phyloP scores from a whole-genome alignment of 2,329 filamentous ascomycete genomes.

The Paramyrothecium roridum region DNA sequence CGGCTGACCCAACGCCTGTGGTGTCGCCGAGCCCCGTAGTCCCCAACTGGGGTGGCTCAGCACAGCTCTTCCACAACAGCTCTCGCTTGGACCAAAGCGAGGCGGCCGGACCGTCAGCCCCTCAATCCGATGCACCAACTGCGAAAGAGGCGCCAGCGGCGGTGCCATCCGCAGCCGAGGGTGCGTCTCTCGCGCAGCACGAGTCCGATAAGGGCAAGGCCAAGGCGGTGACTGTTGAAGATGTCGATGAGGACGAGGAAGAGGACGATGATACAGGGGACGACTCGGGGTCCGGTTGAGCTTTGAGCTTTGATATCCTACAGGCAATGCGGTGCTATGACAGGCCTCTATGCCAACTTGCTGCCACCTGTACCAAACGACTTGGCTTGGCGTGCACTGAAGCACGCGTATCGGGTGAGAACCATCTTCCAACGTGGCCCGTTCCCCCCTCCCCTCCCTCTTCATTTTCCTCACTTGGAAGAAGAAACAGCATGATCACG shows the following conservation, averaged over 20 bases:
- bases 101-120: slow-evolving; percentile 8
- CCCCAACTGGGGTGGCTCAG: slow-evolving; percentile 49
- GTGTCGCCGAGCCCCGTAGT: slow-evolving; percentile 45
- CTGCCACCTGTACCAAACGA: no score
- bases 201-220: slow-evolving; percentile 36
- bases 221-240: slow-evolving; percentile 44
- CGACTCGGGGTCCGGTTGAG: neutral
- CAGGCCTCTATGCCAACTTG: no score
- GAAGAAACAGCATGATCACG: neutral
- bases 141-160: neutral
- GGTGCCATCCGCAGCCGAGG: no score
- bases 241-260: slow-evolving; percentile 30
- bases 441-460: neutral
- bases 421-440: neutral
- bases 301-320: no score
- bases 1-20: slow-evolving; percentile 27
- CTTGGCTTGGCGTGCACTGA: no score
- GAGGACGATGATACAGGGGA: slow-evolving; percentile 17
- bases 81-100: slow-evolving; percentile 19
- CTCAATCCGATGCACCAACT: slow-evolving; percentile 5
- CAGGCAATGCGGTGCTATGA: no score
- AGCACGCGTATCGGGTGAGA: no score
- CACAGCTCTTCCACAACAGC: slow-evolving; percentile 42
- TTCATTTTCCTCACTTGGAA: neutral
- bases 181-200: slow-evolving; percentile 7